Conservation (phyloP, 2,329 filamentous ascomycete genomes). For the Fusarium temperatum region DNA sequence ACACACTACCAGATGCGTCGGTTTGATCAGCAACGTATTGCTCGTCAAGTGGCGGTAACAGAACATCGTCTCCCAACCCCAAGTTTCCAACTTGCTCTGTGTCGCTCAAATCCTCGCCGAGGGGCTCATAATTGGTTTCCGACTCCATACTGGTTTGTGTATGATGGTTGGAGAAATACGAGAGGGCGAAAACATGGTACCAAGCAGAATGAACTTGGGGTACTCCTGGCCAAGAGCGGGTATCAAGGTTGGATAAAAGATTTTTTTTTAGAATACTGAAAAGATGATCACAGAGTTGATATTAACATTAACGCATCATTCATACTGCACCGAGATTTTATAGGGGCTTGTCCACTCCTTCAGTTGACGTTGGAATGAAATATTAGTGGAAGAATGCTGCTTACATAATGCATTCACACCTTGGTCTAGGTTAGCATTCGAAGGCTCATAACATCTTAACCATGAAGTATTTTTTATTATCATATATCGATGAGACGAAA, state of each 20-base stretch:
- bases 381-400: neutral
- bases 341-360: neutral
- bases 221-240: constrained; percentile 11
- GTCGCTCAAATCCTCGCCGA: constrained; percentile 24
- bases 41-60: neutral
- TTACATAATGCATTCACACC: constrained; percentile 32
- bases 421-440: neutral
- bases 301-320: constrained; percentile 12
- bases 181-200: constrained; percentile 44
- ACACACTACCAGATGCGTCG: constrained; percentile 21
- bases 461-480: constrained; percentile 1
- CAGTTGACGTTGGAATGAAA: neutral
- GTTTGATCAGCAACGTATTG: constrained; percentile 7
- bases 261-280: neutral
- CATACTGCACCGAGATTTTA: neutral
- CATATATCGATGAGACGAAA: constrained; percentile 9
- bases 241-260: neutral
- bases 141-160: constrained; percentile 46
- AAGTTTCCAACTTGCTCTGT: neutral
- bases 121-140: constrained; percentile 33
- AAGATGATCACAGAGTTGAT: neutral
- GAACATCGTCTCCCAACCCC: constrained; percentile 14
- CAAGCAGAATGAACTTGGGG: constrained; percentile 1
- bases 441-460: neutral
- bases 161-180: constrained; percentile 28